These are phyloP conservation scores for Coniochaeta sp. DNA, from an alignment of 2,329 filamentous ascomycete species.

Conservation along the genomic window DNA sequence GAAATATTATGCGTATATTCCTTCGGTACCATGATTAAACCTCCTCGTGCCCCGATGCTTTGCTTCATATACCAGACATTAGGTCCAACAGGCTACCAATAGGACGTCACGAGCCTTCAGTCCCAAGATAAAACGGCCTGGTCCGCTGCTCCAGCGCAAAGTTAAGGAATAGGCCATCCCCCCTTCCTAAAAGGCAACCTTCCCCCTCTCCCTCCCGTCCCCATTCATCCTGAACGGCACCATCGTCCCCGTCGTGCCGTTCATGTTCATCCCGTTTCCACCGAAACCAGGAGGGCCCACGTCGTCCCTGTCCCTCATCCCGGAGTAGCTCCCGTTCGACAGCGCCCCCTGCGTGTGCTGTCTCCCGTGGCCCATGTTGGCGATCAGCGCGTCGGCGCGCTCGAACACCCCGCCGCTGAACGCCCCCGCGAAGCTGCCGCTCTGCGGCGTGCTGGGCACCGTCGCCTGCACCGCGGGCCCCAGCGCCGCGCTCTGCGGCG, in stretches of 20 bases:
- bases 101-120: neutral
- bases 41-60: too few species aligned
- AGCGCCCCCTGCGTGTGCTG: neutral
- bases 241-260: conserved; percentile 45
- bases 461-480: conserved; percentile 88
- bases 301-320: conserved; percentile 12
- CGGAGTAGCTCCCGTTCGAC: neutral
- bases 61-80: too few species aligned
- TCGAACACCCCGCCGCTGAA: conserved; percentile 55
- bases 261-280: conserved; percentile 39
- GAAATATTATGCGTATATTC: too few species aligned
- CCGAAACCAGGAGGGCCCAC: conserved; percentile 17
- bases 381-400: conserved; percentile 48
- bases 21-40: too few species aligned
- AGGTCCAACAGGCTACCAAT: too few species aligned
- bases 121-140: neutral
- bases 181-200: conserved; percentile 17
- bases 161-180: neutral
- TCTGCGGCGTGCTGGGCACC: conserved; percentile 64
- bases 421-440: conserved; percentile 44
- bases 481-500: conserved; percentile 80
- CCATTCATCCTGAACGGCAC: conserved; percentile 18
- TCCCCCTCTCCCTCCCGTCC: conserved; percentile 12
- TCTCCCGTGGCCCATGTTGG: neutral
- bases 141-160: neutral